Evolutionary conservation across 73 alveolate species (phyloP), one percentile per base, ranked within the genome.

Genomic region (Paramecium sonneborni): DNA sequence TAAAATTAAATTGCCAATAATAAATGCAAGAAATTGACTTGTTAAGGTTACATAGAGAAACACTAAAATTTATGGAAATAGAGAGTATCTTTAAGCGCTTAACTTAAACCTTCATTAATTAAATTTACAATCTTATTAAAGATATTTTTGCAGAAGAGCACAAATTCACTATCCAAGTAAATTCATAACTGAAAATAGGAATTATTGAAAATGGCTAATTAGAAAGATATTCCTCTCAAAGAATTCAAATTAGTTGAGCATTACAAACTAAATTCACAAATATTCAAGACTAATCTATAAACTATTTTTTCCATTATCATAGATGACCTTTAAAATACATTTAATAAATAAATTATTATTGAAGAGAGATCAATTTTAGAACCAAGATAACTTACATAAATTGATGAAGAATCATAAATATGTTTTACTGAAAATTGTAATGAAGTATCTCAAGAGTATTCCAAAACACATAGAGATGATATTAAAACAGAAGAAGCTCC

Each of bases 11-110:
- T 62, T 62, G 68, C 68, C 68, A 1, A 52, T 21, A 12, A 79
- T 44, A 9, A 79, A 79, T 79, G 90, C 26, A 43, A 79, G 90
- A 79, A 34, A 23, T 34, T 23, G 90, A 79, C 44, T 79, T 39
- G 46, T 34, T 43, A 38, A 79, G 90, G 55, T 30, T 79, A 20
- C 90, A 46, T 46, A 20, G 74, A 79, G 90, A 79, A 79, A 43
- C 90, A 44, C 18, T 37, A 8, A 79, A 79, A 24, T 79, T 20
- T 34, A 1, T 46, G 24, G 90, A 79, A 79, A 79, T 79, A 10
- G 90, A 79, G 15, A 79, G 55, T 12, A 79, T 79, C 72, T 79
- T 79, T 79, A 79, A 79, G 18, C 34, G 90, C 12, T 39, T 79
- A 39, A 30, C 76, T 5, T 20, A 41, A 32, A 79, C 44, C 23